Base-by-base conservation (phyloP, 345 rosid genomes). In the Syzygium oleosum region DNA sequence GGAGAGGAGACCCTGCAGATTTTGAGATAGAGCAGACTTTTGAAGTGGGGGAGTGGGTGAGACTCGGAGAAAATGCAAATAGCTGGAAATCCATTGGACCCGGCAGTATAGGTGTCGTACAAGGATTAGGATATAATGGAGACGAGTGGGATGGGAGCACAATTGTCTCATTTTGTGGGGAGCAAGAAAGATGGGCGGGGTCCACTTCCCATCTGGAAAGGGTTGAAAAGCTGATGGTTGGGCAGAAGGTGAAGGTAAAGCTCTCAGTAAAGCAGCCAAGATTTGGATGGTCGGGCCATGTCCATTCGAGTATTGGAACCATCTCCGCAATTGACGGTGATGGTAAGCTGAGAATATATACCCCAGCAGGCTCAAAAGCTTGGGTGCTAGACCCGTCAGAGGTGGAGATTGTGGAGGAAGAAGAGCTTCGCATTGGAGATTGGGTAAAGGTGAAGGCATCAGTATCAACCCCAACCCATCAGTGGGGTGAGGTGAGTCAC, bases 351-450 rank as follows among this genome's bases (percentile, higher is more conserved):
- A 92, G 99, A 89, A 96, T 98, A 91, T 96, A 94, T 90, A 96
- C 97, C 85, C 98, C 99, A 27, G 97, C 91, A 3, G 98, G 98
- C 84, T 93, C 98, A 52, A 98, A 94, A 91, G 94, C 98, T 59
- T 98, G 99, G 99, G 95, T 96, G 99, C 97, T 98, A 53, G 99
- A 98, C 88, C 98, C 99, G 17, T 91, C 98, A 0, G 99, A 98
- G 91, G 98, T 94, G 87, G 98, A 94, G 92, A 87, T 94, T 86
- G 94, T 96, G 29, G 94, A 96, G 88, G 99, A 96, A 89, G 96
- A 94, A 87, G 98, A 94, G 90, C 92, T 96, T 90, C 88, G 52
- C 80, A 94, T 98, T 34, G 98, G 99, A 84, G 98, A 95, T 87
- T 96, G 99, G 99, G 98, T 98, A 52, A 92, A 88, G 88, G 99